phyloP scores from a whole-genome alignment of 1,139 yeast species.

The Debaryomyces udenii region DNA sequence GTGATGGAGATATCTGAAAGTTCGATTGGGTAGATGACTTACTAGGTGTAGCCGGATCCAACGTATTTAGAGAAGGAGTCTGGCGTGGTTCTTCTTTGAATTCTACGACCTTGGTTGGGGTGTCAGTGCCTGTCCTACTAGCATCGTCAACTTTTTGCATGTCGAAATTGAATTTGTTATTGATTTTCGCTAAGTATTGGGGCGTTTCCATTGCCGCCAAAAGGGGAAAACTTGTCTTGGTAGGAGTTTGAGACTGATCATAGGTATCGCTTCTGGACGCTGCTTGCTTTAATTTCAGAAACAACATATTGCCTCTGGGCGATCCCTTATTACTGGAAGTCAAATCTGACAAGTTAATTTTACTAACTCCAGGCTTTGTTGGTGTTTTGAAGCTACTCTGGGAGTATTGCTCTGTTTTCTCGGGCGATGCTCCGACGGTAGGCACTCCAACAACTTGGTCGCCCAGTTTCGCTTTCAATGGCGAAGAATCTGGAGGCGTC shows the following conservation, averaged over 20 bases:
- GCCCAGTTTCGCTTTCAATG: constrained; percentile 27
- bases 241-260: constrained; percentile 8
- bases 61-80: constrained; percentile 3
- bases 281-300: constrained; percentile 16
- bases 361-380: constrained; percentile 24
- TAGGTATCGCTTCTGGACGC: constrained; percentile 9
- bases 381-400: constrained; percentile 37
- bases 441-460: background rate
- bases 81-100: background rate
- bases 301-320: constrained; percentile 4
- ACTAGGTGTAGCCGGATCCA: constrained; percentile 16
- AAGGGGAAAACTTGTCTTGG: constrained; percentile 2
- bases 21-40: constrained; percentile 14
- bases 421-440: background rate
- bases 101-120: background rate
- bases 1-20: constrained; percentile 51
- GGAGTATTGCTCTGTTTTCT: background rate
- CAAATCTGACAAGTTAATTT: constrained; percentile 16
- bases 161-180: constrained; percentile 25
- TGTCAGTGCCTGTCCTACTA: background rate
- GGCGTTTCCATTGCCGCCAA: constrained; percentile 32
- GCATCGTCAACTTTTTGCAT: constrained; percentile 1
- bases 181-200: constrained; percentile 31
- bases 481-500: constrained; percentile 53
- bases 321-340: constrained; percentile 17